These are phyloP conservation scores for Paspalum vaginatum DNA, from an alignment of 176 grass and related monocot species.

Conservation along the genomic window DNA sequence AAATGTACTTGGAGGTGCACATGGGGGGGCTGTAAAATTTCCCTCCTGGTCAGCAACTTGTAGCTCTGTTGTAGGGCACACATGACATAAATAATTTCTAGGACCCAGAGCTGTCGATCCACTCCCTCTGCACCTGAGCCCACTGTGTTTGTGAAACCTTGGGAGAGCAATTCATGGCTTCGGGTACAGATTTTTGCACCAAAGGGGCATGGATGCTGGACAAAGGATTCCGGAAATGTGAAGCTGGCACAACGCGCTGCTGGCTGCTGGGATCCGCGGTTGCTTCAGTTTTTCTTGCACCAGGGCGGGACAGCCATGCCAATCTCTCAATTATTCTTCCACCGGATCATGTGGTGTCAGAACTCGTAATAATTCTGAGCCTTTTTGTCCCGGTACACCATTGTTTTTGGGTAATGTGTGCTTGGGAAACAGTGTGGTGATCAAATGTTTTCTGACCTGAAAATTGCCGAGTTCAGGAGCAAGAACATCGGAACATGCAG, in stretches of 20 bases:
- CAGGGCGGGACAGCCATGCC: constrained; percentile 27
- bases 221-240: constrained; percentile 29
- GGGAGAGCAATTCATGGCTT: constrained; percentile 31
- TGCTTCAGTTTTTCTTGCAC: constrained; percentile 30
- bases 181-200: constrained; percentile 47
- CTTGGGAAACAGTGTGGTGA: constrained; percentile 26
- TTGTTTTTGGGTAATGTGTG: background rate
- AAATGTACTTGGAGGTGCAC: constrained; percentile 54
- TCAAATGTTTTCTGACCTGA: constrained; percentile 45
- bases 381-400: constrained; percentile 20
- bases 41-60: constrained; percentile 46
- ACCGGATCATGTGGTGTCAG: constrained; percentile 49
- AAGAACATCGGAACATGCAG: constrained; percentile 17
- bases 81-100: constrained; percentile 32
- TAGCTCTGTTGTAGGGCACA: constrained; percentile 30
- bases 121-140: constrained; percentile 39
- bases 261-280: constrained; percentile 34
- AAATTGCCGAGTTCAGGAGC: constrained; percentile 17
- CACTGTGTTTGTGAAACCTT: constrained; percentile 38
- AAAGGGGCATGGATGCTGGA: constrained; percentile 21
- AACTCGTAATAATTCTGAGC: constrained; percentile 32
- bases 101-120: constrained; percentile 35
- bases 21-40: constrained; percentile 53
- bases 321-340: constrained; percentile 3
- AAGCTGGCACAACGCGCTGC: constrained; percentile 39